Evolutionary conservation across 805 yeast species (phyloP), one percentile per base, ranked within the genome.

Genomic region (Hanseniaspora hatyaiensis): DNA sequence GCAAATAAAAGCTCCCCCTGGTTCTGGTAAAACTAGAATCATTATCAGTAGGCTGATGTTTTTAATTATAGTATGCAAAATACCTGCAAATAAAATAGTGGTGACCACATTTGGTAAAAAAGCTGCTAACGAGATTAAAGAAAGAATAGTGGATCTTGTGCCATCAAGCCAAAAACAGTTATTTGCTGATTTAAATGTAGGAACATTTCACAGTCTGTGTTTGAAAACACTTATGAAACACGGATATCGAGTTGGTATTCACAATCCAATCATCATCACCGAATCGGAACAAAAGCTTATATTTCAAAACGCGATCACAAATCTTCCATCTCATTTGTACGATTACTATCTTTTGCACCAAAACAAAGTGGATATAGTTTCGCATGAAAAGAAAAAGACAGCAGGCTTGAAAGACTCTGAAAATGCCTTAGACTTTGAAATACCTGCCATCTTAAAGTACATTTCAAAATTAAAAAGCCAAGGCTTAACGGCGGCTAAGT

Each of bases 61-160:
- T 55, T 65, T 88, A 24, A 54, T 88, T 6, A 51, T 74, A 3
- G 60, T 71, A 8, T 68, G 73, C 30, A 62, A 69, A 1, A 61
- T 83, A 0, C 65, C 68, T 1, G 88, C 96, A 0, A 66, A 69
- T 29, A 65, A 72, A 40, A 71, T 92, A 16, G 73, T 89, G 1
- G 92, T 88, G 18, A 85, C 96, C 5, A 88, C 97, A 0, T 89
- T 89, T 65, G 89, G 97, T 11, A 83, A 84, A 55, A 84, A 82
- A 56, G 97, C 98, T 0, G 94, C 96, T 1, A 73, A 69, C 45
- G 97, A 89, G 63, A 80, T 89, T 83, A 64, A 67, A 11, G 80
- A 75, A 28, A 68, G 97, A 34, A 62, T 37, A 5, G 16, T 89
- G 16, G 42, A 57, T 6, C 62, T 57, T 0, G 58, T 61, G 4